phyloP scores from a whole-genome alignment of 768 basidiomycete species.

The Mycena floridula region DNA sequence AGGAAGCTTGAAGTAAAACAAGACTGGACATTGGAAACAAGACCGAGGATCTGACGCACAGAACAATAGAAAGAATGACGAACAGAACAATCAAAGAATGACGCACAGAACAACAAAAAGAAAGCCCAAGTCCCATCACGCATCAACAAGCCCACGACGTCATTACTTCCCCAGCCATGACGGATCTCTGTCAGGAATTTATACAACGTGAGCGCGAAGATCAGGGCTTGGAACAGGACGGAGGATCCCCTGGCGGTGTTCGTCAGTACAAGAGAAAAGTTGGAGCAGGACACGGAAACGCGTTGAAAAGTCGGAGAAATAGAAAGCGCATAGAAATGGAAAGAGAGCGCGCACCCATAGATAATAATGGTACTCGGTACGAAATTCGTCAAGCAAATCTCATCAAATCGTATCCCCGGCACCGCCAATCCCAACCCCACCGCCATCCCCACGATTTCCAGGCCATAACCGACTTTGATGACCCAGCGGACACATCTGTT shows the following conservation, averaged over 20 bases:
- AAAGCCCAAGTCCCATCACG: conserved; percentile 43
- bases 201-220: conserved; percentile 30
- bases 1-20: too few relatives aligned
- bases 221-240: conserved; percentile 29
- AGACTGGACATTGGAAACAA: too few relatives aligned
- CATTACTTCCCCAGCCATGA: conserved; percentile 34
- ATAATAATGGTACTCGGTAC: too few relatives aligned
- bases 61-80: too few relatives aligned
- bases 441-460: conserved; percentile 2
- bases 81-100: too few relatives aligned
- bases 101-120: conserved; percentile 33
- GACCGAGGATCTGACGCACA: too few relatives aligned
- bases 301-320: background rate
- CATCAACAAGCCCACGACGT: conserved; percentile 32
- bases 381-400: too few relatives aligned
- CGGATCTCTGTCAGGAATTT: conserved; percentile 29
- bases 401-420: too few relatives aligned
- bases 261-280: background rate
- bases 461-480: background rate
- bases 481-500: background rate
- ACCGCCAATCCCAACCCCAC: background rate
- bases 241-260: conserved; percentile 18
- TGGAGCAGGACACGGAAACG: background rate
- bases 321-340: background rate
- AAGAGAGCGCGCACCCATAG: background rate